Base-by-base conservation (phyloP, 225 moss, liverwort and hornwort genomes). In the Sphagnum tenellum region DNA sequence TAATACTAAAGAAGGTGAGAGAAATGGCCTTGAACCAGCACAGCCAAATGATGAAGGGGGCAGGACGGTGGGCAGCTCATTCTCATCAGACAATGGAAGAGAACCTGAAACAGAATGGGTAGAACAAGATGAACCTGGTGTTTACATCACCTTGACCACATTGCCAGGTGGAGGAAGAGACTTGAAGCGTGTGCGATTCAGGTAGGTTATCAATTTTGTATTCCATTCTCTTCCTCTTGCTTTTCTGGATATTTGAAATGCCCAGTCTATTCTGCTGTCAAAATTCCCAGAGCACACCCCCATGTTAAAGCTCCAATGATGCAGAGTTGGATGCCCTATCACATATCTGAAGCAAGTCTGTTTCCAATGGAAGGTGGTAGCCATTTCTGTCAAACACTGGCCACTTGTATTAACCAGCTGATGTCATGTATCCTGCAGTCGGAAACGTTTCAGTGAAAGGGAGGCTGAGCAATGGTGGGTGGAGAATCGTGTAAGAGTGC, bases 381-480 rank as follows among this genome's bases (percentile, higher is more conserved):
- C 29, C 29, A 29, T 29, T 29, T 29, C 29, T 29, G 29, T 29
- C 29, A 29, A 29, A 29, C 29, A 29, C 29, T 29, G 29, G 29
- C 29, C 29, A 29, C 29, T 29, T 52, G 52, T 5, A 52, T 9
- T 5, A 5, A 8, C 10, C 50, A 52, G 9, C 6, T 5, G 6
- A 5, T 6, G 52, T 61, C 60, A 57, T 86, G 81, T 63, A 49
- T 49, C 10, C 70, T 81, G 82, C 93, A 98, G 98, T 70, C 90
- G 98, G 8, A 98, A 98, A 70, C 83, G 98, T 53, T 98, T 98
- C 50, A 98, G 98, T 84, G 98, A 98, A 75, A 74, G 87, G 64
- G 93, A 98, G 67, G 98, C 98, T 59, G 98, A 98, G 87, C 93
- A 90, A 73, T 98, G 98, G 98, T 98, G 98, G 98, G 87, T 90